A percentile compares a stretch with the other conserved stretches of the same genome.
Conservation (phyloP, 164 flowering plant genomes). For the Vitis cinerea region DNA sequence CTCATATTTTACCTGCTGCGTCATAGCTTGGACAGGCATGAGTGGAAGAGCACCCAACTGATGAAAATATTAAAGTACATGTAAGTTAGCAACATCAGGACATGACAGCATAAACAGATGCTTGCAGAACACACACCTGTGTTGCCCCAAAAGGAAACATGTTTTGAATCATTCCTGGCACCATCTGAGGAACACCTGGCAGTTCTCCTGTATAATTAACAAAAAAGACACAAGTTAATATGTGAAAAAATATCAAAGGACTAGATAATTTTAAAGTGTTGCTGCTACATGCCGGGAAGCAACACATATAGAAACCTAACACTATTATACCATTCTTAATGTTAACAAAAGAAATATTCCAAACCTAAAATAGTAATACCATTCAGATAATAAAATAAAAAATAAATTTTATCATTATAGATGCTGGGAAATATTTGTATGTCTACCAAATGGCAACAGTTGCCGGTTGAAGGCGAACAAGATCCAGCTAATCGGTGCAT, state of each 20-base stretch:
- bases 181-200: slow-evolving; percentile 39
- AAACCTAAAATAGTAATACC: slow-evolving; percentile 29
- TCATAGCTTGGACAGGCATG: slow-evolving; percentile 74
- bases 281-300: background rate
- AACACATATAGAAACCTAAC: slow-evolving; percentile 5
- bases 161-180: slow-evolving; percentile 54
- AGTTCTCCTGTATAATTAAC: slow-evolving; percentile 46
- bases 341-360: slow-evolving; percentile 15
- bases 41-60: slow-evolving; percentile 54
- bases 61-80: slow-evolving; percentile 8
- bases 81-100: background rate
- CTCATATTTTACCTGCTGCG: slow-evolving; percentile 60
- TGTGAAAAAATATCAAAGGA: slow-evolving; percentile 1
- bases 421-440: slow-evolving; percentile 48
- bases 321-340: slow-evolving; percentile 4
- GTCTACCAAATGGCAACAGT: slow-evolving; percentile 64
- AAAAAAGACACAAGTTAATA: slow-evolving; percentile 10
- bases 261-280: background rate
- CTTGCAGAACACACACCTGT: slow-evolving; percentile 37
- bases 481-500: slow-evolving; percentile 66
- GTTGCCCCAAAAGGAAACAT: slow-evolving; percentile 52
- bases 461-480: slow-evolving; percentile 64
- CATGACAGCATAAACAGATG: background rate
- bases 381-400: slow-evolving; percentile 32
- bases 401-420: slow-evolving; percentile 49